These are phyloP conservation scores for Penicillium maclennaniae DNA, from an alignment of 495 filamentous ascomycete genomes.

Conservation along the genomic window DNA sequence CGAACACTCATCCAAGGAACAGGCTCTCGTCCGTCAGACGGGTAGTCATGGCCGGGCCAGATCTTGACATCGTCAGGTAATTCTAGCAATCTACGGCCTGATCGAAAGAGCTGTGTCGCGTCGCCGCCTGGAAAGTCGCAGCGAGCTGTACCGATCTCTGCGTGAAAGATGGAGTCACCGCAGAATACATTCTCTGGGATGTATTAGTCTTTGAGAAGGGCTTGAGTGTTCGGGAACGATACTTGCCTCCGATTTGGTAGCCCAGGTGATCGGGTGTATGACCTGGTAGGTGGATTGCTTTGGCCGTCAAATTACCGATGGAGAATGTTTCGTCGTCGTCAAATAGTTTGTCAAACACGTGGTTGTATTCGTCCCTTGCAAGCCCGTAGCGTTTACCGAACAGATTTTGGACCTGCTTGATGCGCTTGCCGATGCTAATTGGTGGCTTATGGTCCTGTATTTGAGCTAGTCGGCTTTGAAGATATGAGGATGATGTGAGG, in stretches of 20 bases:
- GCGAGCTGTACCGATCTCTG: constrained; percentile 55
- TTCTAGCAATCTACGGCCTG: constrained; percentile 42
- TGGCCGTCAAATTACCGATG: constrained; percentile 45
- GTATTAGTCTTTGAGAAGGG: not conserved
- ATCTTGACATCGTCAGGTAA: constrained; percentile 44
- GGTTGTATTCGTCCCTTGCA: constrained; percentile 30
- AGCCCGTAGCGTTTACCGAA: constrained; percentile 50
- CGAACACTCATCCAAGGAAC: constrained; percentile 45
- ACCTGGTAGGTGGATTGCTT: constrained; percentile 53
- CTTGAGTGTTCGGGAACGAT: not conserved
- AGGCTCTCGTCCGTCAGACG: constrained; percentile 30
- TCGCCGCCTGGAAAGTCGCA: constrained; percentile 60
- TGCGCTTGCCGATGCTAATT: constrained; percentile 54
- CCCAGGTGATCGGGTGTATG: constrained; percentile 63
- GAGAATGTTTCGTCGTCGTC: constrained; percentile 51
- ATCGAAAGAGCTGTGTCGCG: constrained; percentile 41
- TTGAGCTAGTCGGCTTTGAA: constrained; percentile 41
- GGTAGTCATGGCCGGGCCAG: constrained; percentile 53
- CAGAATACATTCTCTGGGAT: constrained; percentile 51
- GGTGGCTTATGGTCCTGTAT: constrained; percentile 23
- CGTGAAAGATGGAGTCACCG: constrained; percentile 59
- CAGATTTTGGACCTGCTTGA: constrained; percentile 45
- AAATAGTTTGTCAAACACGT: constrained; percentile 50
- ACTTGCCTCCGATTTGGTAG: constrained; percentile 49
- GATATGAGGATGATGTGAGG: constrained; percentile 53